Conservation (phyloP, 169 alveolate genomes). For the Babesia sp. region DNA sequence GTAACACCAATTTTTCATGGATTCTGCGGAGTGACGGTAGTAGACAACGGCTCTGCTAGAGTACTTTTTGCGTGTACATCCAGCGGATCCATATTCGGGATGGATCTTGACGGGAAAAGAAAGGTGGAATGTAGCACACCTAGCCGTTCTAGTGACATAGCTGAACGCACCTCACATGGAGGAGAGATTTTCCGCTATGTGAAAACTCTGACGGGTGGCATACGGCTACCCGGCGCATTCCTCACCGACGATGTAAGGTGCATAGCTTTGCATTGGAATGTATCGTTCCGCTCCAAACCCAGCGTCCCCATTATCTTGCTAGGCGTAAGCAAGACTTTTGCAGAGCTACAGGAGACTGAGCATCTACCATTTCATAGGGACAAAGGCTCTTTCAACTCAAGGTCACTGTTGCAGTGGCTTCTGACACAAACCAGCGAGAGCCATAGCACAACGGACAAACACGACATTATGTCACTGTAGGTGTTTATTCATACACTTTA, state of each 20-base stretch:
- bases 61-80: constrained; percentile 12
- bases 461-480: constrained; percentile 57
- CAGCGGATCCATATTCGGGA: constrained; percentile 28
- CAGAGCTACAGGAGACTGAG: constrained; percentile 17
- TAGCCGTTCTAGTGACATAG: neutral
- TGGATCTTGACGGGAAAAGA: neutral
- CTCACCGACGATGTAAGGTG: constrained; percentile 10
- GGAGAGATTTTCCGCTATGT: constrained; percentile 14
- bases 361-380: neutral
- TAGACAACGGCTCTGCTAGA: neutral
- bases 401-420: constrained; percentile 1
- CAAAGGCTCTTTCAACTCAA: constrained; percentile 10
- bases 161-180: neutral
- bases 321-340: constrained; percentile 1
- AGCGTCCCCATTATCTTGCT: neutral
- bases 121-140: neutral
- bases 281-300: neutral
- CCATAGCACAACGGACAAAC: neutral
- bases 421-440: neutral
- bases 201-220: neutral
- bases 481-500: neutral
- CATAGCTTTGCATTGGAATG: neutral
- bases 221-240: constrained; percentile 10
- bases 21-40: constrained; percentile 37
- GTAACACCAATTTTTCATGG: constrained; percentile 50